A percentile compares a stretch with the other conserved stretches of the same genome.
Conservation (phyloP, 108 stramenopile genomes). For the Stephanodiscus triporus region DNA sequence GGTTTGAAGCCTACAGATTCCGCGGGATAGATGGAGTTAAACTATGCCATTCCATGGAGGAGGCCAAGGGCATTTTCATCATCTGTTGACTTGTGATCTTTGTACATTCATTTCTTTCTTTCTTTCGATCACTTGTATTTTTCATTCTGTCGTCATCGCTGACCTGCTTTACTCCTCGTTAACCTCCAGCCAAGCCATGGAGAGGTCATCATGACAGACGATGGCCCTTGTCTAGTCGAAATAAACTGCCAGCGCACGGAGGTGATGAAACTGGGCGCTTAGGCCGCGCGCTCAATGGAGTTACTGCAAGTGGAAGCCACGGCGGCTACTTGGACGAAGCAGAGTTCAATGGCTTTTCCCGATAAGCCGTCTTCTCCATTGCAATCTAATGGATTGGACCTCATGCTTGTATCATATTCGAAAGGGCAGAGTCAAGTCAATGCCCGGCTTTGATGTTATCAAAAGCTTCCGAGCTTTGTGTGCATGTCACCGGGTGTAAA, state of each 20-base stretch:
- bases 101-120: too few relatives aligned
- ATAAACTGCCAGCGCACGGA: conserved; percentile 93
- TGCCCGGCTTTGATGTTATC: conserved; percentile 80
- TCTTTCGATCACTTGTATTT: not conserved
- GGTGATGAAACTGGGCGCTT: conserved; percentile 94
- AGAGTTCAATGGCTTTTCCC: conserved; percentile 58
- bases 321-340: conserved; percentile 80
- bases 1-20: conserved; percentile 94
- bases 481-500: conserved; percentile 66
- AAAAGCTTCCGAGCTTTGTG: conserved; percentile 73
- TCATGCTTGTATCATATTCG: conserved; percentile 68
- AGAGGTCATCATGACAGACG: conserved; percentile 79
- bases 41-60: conserved; percentile 83
- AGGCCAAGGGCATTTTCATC: conserved; percentile 89
- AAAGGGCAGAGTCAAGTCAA: conserved; percentile 72
- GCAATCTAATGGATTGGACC: conserved; percentile 73
- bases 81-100: conserved; percentile 89
- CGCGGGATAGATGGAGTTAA: conserved; percentile 95
- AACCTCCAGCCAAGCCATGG: conserved; percentile 63
- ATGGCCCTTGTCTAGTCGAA: conserved; percentile 93
- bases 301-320: conserved; percentile 78
- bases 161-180: not conserved
- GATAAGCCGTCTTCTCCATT: conserved; percentile 70
- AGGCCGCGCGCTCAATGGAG: conserved; percentile 68
- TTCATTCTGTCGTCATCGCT: conserved; percentile 15